Base-by-base conservation (phyloP, 495 filamentous ascomycete genomes). In the Aspergillus kassunensis region DNA sequence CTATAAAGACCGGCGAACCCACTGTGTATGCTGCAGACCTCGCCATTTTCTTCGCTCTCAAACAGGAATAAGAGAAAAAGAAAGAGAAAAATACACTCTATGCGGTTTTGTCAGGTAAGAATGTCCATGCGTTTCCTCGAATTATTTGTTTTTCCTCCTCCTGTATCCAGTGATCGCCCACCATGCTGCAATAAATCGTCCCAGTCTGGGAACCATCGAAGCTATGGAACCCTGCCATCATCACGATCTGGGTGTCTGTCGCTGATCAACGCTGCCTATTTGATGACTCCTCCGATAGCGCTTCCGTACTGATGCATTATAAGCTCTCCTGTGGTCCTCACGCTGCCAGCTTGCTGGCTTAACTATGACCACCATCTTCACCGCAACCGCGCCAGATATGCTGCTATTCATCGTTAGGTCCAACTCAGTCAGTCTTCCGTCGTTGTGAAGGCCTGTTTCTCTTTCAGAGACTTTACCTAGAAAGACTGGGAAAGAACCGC, bases 241-340 rank as follows among this genome's bases (percentile, higher is more conserved):
- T 70, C 70, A 70, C 66, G 68, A 71, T 71, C 70, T 70, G 58
- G 65, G 59, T 65, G 61, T 60, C 57, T 61, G 59, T 59, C 64
- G 66, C 63, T 67, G 70, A 72, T 71, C 69, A 58, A 65, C 68
- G 62, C 56, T 67, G 59, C 62, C 66, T 68, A 68, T 57, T 69
- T 71, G 66, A 58, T 74, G 71, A 74, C 71, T 71, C 63, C 71
- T 74, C 71, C 71, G 67, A 72, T 70, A 60, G 63, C 60, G 59
- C 61, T 62, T 59, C 53, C 56, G 24, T 25, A 57, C 56, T 60
- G 52, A 66, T 61, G 41, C 58, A 69, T 74, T 71, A 71, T 68
- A 72, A 72, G 68, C 69, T 68, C 67, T 67, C 58, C 58, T 54
- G 48, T 54, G 53, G 53, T 60, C 60, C 67, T 56, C 54, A 54